Conservation (phyloP, 2,329 filamentous ascomycete genomes). For the Exutisphaerella laricina region DNA sequence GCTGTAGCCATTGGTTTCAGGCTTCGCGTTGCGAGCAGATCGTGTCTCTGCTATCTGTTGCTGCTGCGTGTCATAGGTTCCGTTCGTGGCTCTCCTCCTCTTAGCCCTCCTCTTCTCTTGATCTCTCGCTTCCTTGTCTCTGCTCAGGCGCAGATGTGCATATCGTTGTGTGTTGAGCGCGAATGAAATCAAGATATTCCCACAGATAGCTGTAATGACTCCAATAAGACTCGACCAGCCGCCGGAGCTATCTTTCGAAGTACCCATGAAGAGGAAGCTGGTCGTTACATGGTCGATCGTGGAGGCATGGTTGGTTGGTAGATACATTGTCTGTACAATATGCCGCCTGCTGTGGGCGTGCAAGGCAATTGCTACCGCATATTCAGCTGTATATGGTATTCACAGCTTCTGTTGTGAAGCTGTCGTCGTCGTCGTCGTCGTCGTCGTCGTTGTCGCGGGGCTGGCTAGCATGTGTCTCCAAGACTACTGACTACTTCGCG, state of each 20-base stretch:
- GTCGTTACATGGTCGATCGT: background rate
- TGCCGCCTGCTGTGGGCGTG: conserved; percentile 11
- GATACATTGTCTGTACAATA: conserved; percentile 12
- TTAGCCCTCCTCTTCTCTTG: conserved; percentile 31
- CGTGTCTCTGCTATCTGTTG: conserved; percentile 33
- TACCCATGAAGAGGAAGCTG: conserved; percentile 4
- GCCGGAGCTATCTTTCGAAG: conserved; percentile 23
- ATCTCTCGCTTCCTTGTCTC: conserved; percentile 53
- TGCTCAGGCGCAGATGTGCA: conserved; percentile 78
- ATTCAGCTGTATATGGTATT: background rate
- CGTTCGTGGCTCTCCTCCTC: conserved; percentile 36
- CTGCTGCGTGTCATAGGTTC: conserved; percentile 45
- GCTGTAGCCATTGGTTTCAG: conserved; percentile 16
- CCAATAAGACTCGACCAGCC: conserved; percentile 90
- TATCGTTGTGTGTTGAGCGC: conserved; percentile 96
- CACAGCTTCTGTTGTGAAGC: background rate
- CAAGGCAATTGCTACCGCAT: conserved; percentile 12
- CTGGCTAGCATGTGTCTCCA: background rate
- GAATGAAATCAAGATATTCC: conserved; percentile 90
- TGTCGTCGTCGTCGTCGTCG: conserved; percentile 4
- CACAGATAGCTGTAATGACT: conserved; percentile 84
- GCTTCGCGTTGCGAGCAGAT: conserved; percentile 19
- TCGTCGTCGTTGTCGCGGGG: no score
- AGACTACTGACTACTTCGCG: no score
- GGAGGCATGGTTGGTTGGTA: conserved; percentile 4